Conservation (phyloP, 2,329 filamentous ascomycete species). For the Remersonia thermophila region DNA sequence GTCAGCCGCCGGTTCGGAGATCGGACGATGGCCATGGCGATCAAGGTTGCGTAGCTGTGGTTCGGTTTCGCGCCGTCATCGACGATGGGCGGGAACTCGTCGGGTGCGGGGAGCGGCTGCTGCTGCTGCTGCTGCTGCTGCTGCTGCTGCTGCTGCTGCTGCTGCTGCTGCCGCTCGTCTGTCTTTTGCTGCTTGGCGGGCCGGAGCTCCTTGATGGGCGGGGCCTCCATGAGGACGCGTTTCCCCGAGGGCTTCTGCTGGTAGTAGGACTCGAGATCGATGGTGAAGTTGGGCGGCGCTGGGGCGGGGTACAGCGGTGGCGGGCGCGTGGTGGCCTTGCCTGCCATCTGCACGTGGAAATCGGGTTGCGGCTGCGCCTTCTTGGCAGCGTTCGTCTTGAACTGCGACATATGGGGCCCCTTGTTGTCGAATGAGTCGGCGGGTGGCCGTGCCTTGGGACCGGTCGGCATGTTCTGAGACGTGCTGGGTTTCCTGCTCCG, state of each 20-base stretch:
- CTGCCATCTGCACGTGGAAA: slow-evolving; percentile 24
- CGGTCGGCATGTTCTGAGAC: slow-evolving; percentile 52
- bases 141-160: neutral
- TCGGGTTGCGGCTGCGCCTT: slow-evolving; percentile 31
- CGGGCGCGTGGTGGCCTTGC: slow-evolving; percentile 46
- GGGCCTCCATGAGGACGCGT: slow-evolving; percentile 58
- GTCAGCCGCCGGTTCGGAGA: slow-evolving; percentile 75
- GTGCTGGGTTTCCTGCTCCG: slow-evolving; percentile 52
- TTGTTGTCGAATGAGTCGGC: slow-evolving; percentile 63
- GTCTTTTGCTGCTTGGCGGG: slow-evolving; percentile 55
- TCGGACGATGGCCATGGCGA: slow-evolving; percentile 91
- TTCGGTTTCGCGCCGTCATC: slow-evolving; percentile 84
- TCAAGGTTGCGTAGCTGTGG: slow-evolving; percentile 88
- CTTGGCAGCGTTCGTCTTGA: slow-evolving; percentile 42
- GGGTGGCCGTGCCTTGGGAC: slow-evolving; percentile 28
- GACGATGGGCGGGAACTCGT: slow-evolving; percentile 67
- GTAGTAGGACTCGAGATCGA: slow-evolving; percentile 41
- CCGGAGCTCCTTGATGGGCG: slow-evolving; percentile 57
- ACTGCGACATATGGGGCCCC: slow-evolving; percentile 43
- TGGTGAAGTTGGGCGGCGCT: slow-evolving; percentile 30
- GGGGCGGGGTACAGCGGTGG: slow-evolving; percentile 36
- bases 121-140: slow-evolving; percentile 57
- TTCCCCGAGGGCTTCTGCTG: slow-evolving; percentile 35
- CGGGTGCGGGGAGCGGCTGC: slow-evolving; percentile 52
- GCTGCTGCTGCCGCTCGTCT: slow-evolving; percentile 26